Evolutionary conservation across 1,284 basidiomycete species (phyloP), one percentile per base, ranked within the genome.

Genomic region (Phylloboletellus chloephorus): DNA sequence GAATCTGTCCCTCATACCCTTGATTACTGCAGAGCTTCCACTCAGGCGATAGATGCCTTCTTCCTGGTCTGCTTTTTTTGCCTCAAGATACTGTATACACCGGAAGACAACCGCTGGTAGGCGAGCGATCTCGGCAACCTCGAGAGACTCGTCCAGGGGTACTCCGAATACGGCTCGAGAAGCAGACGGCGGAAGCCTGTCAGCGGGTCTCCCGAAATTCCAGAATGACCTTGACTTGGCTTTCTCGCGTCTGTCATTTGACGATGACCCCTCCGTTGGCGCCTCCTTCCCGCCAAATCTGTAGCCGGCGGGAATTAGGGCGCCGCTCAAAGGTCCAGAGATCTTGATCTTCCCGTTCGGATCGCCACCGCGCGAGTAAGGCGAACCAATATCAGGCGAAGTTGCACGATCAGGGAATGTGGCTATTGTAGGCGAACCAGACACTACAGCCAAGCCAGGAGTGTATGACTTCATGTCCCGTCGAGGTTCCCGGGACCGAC

Each of bases 1-100:
- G 69, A 98, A 99, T 45, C 83, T 78, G 57, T 98, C 95, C 58
- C 88, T 92, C 44, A 98, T 71, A 32, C 73, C 80, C 71, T 97
- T 97, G 70, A 98, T 94, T 39, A 94, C 91, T 20, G 91, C 89
- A 44, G 88, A 88, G 56, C 87, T 91, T 7, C 92, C 93, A 54
- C 87, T 92, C 40, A 98, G 69, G 39, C 95, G 82, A 67, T 98
- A 99, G 51, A 99, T 96, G 25, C 95, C 95, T 67, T 99, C 95
- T 60, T 99, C 95, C 54, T 88, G 80, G 51, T 96, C 88, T 8
- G 95, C 95, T 57, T 89, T 78, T 65, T 91, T 91, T 23, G 81
- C 77, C 68, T 95, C 89, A 41, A 94, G 68, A 65, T 90, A 94
- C 56, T 91, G 81, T 52, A 95, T 91, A 53, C 88, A 91, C 41